Conservation (phyloP, 805 yeast species). For the Teunomyces panamensis region DNA sequence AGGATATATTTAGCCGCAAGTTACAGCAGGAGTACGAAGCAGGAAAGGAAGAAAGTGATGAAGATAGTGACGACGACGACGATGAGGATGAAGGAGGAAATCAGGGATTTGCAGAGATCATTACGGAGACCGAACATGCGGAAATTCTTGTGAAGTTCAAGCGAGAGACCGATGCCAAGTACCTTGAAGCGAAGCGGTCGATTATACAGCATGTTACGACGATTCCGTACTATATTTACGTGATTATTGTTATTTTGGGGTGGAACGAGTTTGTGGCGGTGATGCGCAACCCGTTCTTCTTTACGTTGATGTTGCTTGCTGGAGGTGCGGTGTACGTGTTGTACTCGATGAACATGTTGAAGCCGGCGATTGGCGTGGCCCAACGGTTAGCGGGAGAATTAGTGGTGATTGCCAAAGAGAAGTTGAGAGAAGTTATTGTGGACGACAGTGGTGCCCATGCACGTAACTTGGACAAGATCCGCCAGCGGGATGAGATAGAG, state of each 20-base stretch:
- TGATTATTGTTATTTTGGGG: constrained; percentile 71
- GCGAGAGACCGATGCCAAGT: constrained; percentile 74
- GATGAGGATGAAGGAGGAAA: constrained; percentile 27
- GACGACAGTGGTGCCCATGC: constrained; percentile 37
- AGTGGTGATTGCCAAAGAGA: constrained; percentile 54
- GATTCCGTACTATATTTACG: constrained; percentile 81
- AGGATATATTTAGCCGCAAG: constrained; percentile 36
- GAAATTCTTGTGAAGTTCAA: constrained; percentile 56
- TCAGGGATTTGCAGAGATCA: constrained; percentile 8
- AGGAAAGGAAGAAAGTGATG: constrained; percentile 21
- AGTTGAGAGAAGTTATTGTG: constrained; percentile 54
- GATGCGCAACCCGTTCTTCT: constrained; percentile 79
- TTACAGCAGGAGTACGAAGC: constrained; percentile 19
- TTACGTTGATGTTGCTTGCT: constrained; percentile 55
- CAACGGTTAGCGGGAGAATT: constrained; percentile 58
- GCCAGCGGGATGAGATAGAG: neutral
- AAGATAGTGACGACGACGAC: constrained; percentile 24
- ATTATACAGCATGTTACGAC: constrained; percentile 72
- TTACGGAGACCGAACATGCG: constrained; percentile 25
- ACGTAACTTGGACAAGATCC: neutral
- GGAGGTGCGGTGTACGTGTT: constrained; percentile 65
- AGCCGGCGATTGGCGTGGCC: constrained; percentile 65
- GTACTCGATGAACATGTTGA: constrained; percentile 68
- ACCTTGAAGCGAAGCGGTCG: constrained; percentile 85
- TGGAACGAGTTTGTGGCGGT: constrained; percentile 95